These are phyloP conservation scores for Mucor plumbeus DNA, from an alignment of 371 early-diverging fungal genomes.

Conservation along the genomic window DNA sequence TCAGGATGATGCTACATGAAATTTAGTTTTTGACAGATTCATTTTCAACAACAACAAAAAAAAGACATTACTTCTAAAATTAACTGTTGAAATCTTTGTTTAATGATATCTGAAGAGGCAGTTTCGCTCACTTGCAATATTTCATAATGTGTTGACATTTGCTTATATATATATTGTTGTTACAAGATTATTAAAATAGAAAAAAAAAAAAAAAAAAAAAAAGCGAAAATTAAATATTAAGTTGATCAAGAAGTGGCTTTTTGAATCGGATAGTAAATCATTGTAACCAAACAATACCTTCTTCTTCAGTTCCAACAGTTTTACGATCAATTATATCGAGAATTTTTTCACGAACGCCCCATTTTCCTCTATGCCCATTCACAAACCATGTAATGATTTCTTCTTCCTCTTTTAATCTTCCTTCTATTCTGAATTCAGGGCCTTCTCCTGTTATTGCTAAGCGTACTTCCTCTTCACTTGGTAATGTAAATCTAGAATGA, in stretches of 20 bases:
- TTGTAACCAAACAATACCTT: constrained; percentile 27
- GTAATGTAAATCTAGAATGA: constrained; percentile 74
- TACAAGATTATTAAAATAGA: neutral
- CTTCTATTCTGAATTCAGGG: constrained; percentile 56
- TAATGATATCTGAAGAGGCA: constrained; percentile 49
- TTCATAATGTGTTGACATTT: constrained; percentile 51
- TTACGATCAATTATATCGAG: constrained; percentile 68
- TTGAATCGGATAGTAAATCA: neutral
- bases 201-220: neutral
- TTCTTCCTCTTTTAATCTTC: constrained; percentile 53
- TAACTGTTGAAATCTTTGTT: constrained; percentile 53
- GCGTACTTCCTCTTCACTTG: constrained; percentile 79
- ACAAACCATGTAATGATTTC: constrained; percentile 76
- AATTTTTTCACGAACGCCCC: constrained; percentile 70
- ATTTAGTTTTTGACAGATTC: neutral
- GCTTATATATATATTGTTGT: neutral
- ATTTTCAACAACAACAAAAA: neutral
- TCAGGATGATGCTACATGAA: constrained; percentile 56
- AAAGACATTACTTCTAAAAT: constrained; percentile 43
- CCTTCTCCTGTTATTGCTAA: constrained; percentile 62
- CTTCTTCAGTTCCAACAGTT: constrained; percentile 37
- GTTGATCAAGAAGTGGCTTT: constrained; percentile 8
- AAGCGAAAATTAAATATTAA: neutral
- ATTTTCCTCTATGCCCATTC: constrained; percentile 60
- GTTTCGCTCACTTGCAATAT: constrained; percentile 44